Evolutionary conservation across 495 filamentous ascomycete species (phyloP).

Genomic region (Xylona heveae): DNA sequence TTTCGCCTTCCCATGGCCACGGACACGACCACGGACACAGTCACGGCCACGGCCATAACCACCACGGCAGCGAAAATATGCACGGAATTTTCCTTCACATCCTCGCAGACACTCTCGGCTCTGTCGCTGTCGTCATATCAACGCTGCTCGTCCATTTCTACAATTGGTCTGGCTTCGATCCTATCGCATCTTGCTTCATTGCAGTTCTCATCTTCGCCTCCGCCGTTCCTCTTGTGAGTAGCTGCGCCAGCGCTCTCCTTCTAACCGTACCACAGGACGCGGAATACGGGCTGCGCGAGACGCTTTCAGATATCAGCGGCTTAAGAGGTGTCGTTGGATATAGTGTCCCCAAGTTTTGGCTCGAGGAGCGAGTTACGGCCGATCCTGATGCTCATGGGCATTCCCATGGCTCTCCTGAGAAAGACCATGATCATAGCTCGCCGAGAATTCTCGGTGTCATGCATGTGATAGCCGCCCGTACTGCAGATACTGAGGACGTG

Average conservation of each 20-base stretch:
- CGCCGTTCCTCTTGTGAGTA: slow-evolving; percentile 69
- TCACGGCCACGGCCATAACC: slow-evolving; percentile 17
- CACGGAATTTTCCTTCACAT: slow-evolving; percentile 96
- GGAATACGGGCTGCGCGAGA: slow-evolving; percentile 76
- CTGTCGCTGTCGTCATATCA: slow-evolving; percentile 82
- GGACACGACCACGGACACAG: slow-evolving; percentile 9
- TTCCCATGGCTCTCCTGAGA: slow-evolving; percentile 11
- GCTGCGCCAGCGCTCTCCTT: slow-evolving; percentile 58
- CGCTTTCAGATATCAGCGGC: slow-evolving; percentile 61
- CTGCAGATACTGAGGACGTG: slow-evolving; percentile 56
- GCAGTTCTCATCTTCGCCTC: slow-evolving; percentile 80
- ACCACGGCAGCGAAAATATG: slow-evolving; percentile 95
- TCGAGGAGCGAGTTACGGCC: slow-evolving; percentile 42
- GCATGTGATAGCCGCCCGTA: slow-evolving; percentile 52
- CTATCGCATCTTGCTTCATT: slow-evolving; percentile 81
- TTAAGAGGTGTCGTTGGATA: slow-evolving; percentile 74
- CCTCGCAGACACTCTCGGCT: slow-evolving; percentile 83
- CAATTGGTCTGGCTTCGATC: slow-evolving; percentile 89
- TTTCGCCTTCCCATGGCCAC: slow-evolving; percentile 11
- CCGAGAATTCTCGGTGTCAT: slow-evolving; percentile 48
- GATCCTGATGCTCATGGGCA: slow-evolving; percentile 1
- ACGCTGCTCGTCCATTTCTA: slow-evolving; percentile 70
- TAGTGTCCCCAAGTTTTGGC: slow-evolving; percentile 80
- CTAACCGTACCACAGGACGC: slow-evolving; percentile 67
- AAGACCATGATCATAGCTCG: slow-evolving; percentile 18